Conservation (phyloP, 2,329 filamentous ascomycete genomes). For the Microcyclospora pomicola region DNA sequence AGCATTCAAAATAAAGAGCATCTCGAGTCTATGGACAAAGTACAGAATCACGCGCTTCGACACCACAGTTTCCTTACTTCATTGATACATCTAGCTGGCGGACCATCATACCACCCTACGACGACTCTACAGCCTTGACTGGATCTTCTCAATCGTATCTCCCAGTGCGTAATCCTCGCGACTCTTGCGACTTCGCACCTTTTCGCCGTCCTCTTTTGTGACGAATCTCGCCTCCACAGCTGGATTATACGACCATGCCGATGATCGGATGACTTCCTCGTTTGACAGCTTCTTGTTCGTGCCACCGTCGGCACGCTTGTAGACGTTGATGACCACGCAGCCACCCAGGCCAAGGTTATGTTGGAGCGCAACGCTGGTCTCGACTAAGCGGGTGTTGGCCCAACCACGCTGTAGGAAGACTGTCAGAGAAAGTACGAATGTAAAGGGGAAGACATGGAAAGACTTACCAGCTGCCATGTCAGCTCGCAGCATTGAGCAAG, state of each 20-base stretch:
- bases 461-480: slow-evolving; percentile 78
- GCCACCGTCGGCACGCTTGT: slow-evolving; percentile 66
- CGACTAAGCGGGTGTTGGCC: slow-evolving; percentile 75
- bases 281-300: slow-evolving; percentile 46
- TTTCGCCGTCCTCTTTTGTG: slow-evolving; percentile 58
- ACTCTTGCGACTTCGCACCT: slow-evolving; percentile 55
- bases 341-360: slow-evolving; percentile 89
- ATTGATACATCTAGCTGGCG: too few relatives aligned
- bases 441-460: neutral
- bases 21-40: too few relatives aligned
- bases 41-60: too few relatives aligned
- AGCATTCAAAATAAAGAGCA: too few relatives aligned
- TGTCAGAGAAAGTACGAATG: slow-evolving; percentile 9
- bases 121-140: slow-evolving; percentile 45
- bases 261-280: slow-evolving; percentile 50
- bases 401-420: slow-evolving; percentile 33
- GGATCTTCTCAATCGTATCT: slow-evolving; percentile 59
- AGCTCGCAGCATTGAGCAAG: slow-evolving; percentile 87
- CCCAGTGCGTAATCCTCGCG: slow-evolving; percentile 60
- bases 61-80: too few relatives aligned
- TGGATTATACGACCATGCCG: slow-evolving; percentile 78
- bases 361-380: slow-evolving; percentile 64
- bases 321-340: slow-evolving; percentile 79
- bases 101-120: too few relatives aligned
- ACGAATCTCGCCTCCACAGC: slow-evolving; percentile 80